Base-by-base conservation (phyloP, 345 rosid species). In the Nephelium lappaceum region DNA sequence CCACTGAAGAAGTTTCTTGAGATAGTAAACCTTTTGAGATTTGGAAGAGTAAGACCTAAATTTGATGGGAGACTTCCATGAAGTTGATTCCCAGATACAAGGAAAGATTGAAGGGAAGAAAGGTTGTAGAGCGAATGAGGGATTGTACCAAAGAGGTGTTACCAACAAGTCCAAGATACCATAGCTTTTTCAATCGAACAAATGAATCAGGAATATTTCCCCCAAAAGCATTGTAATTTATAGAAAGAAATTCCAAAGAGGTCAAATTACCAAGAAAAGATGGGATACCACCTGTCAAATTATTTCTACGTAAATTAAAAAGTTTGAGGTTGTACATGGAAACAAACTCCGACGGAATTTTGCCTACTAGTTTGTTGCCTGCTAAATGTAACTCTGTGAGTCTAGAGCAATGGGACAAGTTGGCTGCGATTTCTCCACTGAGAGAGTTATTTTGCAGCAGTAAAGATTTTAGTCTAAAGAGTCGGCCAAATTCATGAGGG, bases 101-200 rank as follows among this genome's bases (percentile, higher is more conserved):
- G 1, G 21, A 79, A 0, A 0, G 1, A 5, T 5, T n/a, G 5
- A 11, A 81, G 39, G 3, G 79, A 79, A 38, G 83, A 71, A 6
- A 84, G 23, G 71, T 76, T 72, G 67, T 57, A 78, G 8, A 84
- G 12, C 2, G 80, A 49, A 9, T 69, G 23, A 67, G 84, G 86
- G 24, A 81, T 38, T 3, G 43, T 45, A 11, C 86, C 84, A 6
- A 11, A 55, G 19, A 84, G 27, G 8, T 42, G 10, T 41, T 82
- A n/a, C 15, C 27, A 10, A 36, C 51, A 2, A 79, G 19, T n/a
- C 10, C 55, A 39, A 79, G 18, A 36, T 5, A 1, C 19, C 4
- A 6, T 11, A 84, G 60, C 49, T 67, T 67, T 39, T 19, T 49
- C 15, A 79, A 27, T 12, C 15, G 45, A 43, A 69, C 80, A 14